Percentiles rank a stretch among this genome's conserved stretches.
Conservation (phyloP, 140 eudicot genomes). For the Stevia rebaudiana region DNA sequence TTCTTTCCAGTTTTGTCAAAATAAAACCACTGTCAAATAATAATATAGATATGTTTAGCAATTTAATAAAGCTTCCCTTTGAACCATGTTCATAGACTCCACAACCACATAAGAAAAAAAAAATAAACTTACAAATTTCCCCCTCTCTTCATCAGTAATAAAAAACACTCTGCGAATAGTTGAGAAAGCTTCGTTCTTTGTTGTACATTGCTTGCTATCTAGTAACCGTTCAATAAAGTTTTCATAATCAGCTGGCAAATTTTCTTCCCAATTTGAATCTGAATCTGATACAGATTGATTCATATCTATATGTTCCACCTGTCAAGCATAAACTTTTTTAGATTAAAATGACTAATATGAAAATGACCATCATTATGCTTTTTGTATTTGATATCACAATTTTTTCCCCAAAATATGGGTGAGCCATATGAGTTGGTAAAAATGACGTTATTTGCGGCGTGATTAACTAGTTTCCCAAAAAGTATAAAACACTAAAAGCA, state of each 20-base stretch:
- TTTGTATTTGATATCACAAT: no score
- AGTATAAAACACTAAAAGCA: neutral
- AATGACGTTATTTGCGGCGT: no score
- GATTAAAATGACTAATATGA: neutral
- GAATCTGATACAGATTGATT: neutral
- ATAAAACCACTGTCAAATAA: slow-evolving; percentile 12
- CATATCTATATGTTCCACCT: neutral
- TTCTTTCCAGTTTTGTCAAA: slow-evolving; percentile 9
- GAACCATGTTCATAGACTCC: slow-evolving; percentile 7
- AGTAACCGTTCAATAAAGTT: neutral
- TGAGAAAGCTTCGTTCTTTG: neutral
- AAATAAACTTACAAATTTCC: neutral
- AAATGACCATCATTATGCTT: neutral
- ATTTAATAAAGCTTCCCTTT: neutral
- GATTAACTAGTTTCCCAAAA: no score
- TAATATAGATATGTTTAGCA: neutral
- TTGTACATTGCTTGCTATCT: neutral
- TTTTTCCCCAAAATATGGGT: no score
- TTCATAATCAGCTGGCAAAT: neutral
- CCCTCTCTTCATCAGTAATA: neutral
- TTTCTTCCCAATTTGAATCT: slow-evolving; percentile 4
- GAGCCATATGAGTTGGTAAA: no score
- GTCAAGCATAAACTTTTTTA: no score
- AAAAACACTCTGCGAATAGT: slow-evolving; percentile 11
- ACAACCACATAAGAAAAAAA: neutral